Evolutionary conservation across 2,329 filamentous ascomycete species (phyloP).

Genomic region (Xylariaceae sp.): DNA sequence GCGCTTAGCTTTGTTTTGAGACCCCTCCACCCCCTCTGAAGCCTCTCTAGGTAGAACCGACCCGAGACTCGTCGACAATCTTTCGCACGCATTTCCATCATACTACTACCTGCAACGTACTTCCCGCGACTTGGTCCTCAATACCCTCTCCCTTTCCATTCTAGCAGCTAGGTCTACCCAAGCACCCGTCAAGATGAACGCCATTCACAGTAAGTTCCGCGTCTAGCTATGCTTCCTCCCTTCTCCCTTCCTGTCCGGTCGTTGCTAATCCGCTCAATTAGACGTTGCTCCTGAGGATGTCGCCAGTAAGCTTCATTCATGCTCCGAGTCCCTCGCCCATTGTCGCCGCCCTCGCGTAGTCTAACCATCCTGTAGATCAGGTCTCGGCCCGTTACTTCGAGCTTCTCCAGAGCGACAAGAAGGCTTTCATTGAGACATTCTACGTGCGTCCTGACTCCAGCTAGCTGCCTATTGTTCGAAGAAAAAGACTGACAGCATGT

Average conservation of each 20-base stretch:
- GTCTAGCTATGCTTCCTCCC: neutral
- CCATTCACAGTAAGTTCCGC: too few species aligned
- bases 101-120: too few species aligned
- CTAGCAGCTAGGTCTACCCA: neutral
- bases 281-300: conserved; percentile 15
- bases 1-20: conserved; percentile 2
- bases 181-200: conserved; percentile 8
- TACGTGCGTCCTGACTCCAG: conserved; percentile 13
- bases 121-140: too few species aligned
- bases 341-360: neutral
- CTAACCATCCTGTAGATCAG: conserved; percentile 6
- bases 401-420: conserved; percentile 11
- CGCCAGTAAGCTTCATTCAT: conserved; percentile 10
- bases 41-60: too few species aligned
- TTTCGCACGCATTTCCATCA: too few species aligned
- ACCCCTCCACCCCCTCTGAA: conserved; percentile 4
- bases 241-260: conserved; percentile 1
- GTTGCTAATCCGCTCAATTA: conserved; percentile 6
- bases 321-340: neutral
- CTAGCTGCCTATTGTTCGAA: conserved; percentile 3
- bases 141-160: neutral
- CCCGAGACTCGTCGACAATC: too few species aligned
- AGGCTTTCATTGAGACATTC: conserved; percentile 12
- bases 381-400: conserved; percentile 14
- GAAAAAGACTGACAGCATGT: conserved; percentile 9